These are phyloP conservation scores for Saccharum spontaneum DNA, from an alignment of 176 grass and related monocot genomes.

Conservation along the genomic window DNA sequence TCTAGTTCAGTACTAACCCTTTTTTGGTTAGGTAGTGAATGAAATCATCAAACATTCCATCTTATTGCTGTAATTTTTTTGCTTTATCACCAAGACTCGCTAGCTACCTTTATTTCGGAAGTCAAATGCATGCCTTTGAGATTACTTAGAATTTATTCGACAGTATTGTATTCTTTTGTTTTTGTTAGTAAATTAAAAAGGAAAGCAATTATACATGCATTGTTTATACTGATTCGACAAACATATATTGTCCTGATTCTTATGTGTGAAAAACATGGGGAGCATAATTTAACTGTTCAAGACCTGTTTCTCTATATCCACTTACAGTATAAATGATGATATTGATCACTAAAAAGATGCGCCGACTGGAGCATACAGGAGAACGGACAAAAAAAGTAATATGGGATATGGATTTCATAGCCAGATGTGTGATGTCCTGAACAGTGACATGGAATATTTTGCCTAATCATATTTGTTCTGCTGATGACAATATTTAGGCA, in stretches of 20 bases:
- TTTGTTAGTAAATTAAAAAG: constrained; percentile 15
- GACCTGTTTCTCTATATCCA: not conserved
- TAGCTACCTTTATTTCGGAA: constrained; percentile 11
- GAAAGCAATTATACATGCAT: not conserved
- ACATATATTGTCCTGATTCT: constrained; percentile 18
- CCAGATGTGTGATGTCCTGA: not conserved
- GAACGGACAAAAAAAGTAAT: not conserved
- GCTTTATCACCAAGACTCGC: constrained; percentile 27
- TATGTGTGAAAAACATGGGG: constrained; percentile 34
- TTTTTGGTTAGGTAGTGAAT: constrained; percentile 36
- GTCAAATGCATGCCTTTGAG: constrained; percentile 40
- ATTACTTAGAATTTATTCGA: constrained; percentile 36
- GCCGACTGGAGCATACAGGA: not conserved
- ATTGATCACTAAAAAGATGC: not conserved
- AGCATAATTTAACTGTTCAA: not conserved
- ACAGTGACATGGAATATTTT: constrained; percentile 2
- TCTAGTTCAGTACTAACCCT: constrained; percentile 23
- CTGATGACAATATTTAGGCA: not conserved
- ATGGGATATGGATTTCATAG: too few species aligned
- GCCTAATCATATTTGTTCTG: not conserved
- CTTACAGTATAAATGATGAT: not conserved
- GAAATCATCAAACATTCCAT: constrained; percentile 40
- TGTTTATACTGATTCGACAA: constrained; percentile 1
- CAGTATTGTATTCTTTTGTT: constrained; percentile 1
- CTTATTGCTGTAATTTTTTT: constrained; percentile 17